Base-by-base conservation (phyloP, 805 yeast genomes). In the Saccharomycopsis microspora region DNA sequence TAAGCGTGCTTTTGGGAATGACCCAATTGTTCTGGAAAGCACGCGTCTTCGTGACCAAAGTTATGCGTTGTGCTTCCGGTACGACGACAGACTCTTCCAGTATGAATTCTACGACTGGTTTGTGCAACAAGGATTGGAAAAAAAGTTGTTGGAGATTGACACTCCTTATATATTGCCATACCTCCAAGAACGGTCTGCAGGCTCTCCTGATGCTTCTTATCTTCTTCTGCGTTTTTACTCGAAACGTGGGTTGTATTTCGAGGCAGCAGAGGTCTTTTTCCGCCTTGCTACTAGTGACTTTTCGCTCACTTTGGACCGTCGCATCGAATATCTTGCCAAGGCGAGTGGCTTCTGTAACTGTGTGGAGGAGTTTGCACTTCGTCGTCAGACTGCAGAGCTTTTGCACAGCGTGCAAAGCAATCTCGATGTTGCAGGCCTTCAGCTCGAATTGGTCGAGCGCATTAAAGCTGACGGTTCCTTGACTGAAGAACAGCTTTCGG, bases 341-440 rank as follows among this genome's bases (percentile, higher is more conserved):
- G 97, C 97, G 1, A 84, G 83, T 62, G 96, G 96, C 3, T 88
- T 86, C 67, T 84, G 95, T 62, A 85, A 86, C 59, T 83, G 95
- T 62, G 79, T 75, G 41, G 78, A 88, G 53, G 83, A 90, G 30
- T 85, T 90, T 32, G 75, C 72, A 50, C 72, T 81, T 58, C 74
- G 90, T 55, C 94, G 85, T 57, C 78, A 80, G 52, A 81, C 87
- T 74, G 76, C 81, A 32, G 79, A 78, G 56, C 67, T 90, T 49
- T 72, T 86, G 1, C 69, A 78, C 7, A 69, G 74, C 56, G 82
- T 89, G 37, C 82, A 79, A 55, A 95, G 88, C 58, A 74, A 85
- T 45, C 76, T 88, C 57, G 93, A 85, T 41, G 93, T 90, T 35
- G 93, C 96, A 2, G 80, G 80, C 51, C 73, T 89, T 45, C 98